Evolutionary conservation across 371 early-diverging fungal genomes (phyloP).

Genomic region (Apophysomyces trapeziformis): DNA sequence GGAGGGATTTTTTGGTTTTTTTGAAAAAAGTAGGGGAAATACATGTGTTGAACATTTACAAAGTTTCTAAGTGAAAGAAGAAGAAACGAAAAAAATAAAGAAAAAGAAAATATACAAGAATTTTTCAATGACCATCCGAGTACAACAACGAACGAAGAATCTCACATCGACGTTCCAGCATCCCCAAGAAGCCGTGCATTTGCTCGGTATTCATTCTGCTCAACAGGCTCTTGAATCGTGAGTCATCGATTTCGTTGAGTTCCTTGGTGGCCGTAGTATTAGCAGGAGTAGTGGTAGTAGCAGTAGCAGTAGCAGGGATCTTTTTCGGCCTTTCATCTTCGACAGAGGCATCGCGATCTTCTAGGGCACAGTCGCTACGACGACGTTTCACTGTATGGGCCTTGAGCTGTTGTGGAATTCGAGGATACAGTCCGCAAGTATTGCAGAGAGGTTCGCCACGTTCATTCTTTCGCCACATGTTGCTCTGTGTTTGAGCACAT

Average conservation of each 20-base stretch:
- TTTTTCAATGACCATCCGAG: conserved; percentile 1
- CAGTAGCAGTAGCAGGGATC: too few species aligned
- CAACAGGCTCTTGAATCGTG: conserved; percentile 37
- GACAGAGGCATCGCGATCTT: background rate
- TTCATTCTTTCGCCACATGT: conserved; percentile 84
- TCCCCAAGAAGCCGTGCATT: conserved; percentile 32
- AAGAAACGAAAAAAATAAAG: background rate
- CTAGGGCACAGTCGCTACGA: background rate
- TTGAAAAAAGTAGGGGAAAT: background rate
- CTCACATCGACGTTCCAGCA: conserved; percentile 37
- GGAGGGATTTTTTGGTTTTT: background rate
- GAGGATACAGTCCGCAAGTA: conserved; percentile 83
- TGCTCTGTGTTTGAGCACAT: conserved; percentile 82
- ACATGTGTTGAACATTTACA: conserved; percentile 9
- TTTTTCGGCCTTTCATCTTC: background rate
- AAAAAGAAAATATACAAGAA: conserved; percentile 8
- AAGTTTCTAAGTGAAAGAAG: background rate
- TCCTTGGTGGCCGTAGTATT: conserved; percentile 2
- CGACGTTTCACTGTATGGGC: conserved; percentile 2
- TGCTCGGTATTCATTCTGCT: conserved; percentile 33
- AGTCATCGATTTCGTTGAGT: conserved; percentile 29
- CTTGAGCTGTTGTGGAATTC: conserved; percentile 57
- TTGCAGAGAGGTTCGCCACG: conserved; percentile 84
- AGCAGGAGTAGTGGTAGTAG: too few species aligned
- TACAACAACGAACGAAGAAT: conserved; percentile 30